Evolutionary conservation across 148 eudicot species (phyloP).

Genomic region (Nepenthes mirabilis): DNA sequence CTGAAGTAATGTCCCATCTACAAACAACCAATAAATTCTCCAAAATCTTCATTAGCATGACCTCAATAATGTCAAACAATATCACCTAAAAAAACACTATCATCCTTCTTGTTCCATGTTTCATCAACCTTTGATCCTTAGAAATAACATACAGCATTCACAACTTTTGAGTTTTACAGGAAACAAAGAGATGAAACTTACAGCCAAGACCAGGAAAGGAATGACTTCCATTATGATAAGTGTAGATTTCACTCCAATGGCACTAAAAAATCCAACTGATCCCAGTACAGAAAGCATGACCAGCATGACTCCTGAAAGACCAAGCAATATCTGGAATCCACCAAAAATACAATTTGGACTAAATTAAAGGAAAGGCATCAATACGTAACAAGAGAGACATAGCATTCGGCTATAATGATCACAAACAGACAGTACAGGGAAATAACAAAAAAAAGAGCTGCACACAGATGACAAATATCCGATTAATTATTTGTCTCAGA

Average conservation of each 20-base stretch:
- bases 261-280: slow-evolving; percentile 97
- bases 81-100: too few relatives aligned
- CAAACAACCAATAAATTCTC: too few relatives aligned
- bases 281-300: slow-evolving; percentile 98
- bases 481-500: too few relatives aligned
- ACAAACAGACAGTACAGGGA: background rate
- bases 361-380: background rate
- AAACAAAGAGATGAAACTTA: slow-evolving; percentile 30
- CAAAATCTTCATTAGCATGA: too few relatives aligned
- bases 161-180: background rate
- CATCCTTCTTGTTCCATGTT: too few relatives aligned
- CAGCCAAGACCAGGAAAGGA: slow-evolving; percentile 96
- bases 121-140: too few relatives aligned
- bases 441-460: background rate
- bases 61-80: too few relatives aligned
- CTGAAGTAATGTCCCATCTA: too few relatives aligned
- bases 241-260: slow-evolving; percentile 92
- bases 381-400: background rate
- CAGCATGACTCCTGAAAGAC: slow-evolving; percentile 83
- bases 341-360: background rate
- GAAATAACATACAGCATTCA: background rate
- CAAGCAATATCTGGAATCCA: slow-evolving; percentile 68
- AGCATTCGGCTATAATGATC: background rate
- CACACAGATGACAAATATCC: background rate
- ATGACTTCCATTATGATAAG: slow-evolving; percentile 99